A percentile compares a stretch with the other conserved stretches of the same genome.
Evolutionary conservation across 495 filamentous ascomycete species (phyloP).

Genomic region (Talaromyces borbonicus): DNA sequence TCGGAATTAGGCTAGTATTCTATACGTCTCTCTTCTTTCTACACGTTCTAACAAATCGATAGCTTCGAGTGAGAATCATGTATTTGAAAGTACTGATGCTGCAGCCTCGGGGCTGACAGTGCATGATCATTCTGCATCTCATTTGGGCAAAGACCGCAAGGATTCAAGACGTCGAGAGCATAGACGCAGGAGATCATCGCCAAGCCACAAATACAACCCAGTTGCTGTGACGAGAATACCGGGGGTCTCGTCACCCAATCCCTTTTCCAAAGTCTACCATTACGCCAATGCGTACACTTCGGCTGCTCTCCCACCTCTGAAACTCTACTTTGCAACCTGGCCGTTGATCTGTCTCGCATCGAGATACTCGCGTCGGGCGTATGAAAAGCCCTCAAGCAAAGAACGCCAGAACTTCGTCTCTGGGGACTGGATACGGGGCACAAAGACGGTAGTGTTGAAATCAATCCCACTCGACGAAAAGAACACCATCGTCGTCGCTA

Average conservation of each 20-base stretch:
- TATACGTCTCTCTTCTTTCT: too few species aligned
- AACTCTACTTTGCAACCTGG: slow-evolving; percentile 61
- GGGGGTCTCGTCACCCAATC: slow-evolving; percentile 37
- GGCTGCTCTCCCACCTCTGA: slow-evolving; percentile 50
- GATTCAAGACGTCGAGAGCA: slow-evolving; percentile 15
- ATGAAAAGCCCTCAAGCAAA: slow-evolving; percentile 47
- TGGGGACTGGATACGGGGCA: slow-evolving; percentile 58
- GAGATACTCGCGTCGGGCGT: slow-evolving; percentile 61
- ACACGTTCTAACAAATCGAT: slow-evolving; percentile 9
- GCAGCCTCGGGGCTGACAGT: neutral
- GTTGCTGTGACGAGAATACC: slow-evolving; percentile 15
- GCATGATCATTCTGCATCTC: slow-evolving; percentile 10
- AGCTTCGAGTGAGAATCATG: slow-evolving; percentile 12
- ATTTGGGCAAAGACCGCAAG: slow-evolving; percentile 12
- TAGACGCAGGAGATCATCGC: slow-evolving; percentile 8
- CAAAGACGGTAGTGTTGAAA: slow-evolving; percentile 79
- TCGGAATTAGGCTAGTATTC: slow-evolving; percentile 41
- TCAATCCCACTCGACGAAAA: slow-evolving; percentile 63
- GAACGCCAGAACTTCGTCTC: slow-evolving; percentile 56
- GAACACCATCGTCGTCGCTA: slow-evolving; percentile 70
- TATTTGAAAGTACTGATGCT: slow-evolving; percentile 5
- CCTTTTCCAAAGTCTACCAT: slow-evolving; percentile 67
- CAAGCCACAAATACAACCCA: slow-evolving; percentile 9
- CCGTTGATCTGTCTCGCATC: slow-evolving; percentile 65
- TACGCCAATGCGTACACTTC: slow-evolving; percentile 75